Percentiles rank a stretch among this genome's conserved stretches.
phyloP scores from a whole-genome alignment of 305 asterid genomes.

The Coffea humblotiana region DNA sequence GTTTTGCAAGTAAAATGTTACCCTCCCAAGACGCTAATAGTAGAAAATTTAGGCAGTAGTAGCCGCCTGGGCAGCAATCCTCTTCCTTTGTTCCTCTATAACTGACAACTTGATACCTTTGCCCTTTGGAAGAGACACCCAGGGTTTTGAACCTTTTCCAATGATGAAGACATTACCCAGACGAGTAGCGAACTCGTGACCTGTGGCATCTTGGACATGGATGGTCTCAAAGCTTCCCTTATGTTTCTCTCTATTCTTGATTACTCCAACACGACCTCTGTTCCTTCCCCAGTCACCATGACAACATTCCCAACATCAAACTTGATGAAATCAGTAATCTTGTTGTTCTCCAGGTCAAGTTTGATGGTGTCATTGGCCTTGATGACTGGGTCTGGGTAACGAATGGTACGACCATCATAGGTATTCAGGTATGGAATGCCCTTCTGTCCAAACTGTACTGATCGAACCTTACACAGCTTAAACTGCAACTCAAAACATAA shows the following conservation, averaged over 20 bases:
- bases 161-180: conserved; percentile 60
- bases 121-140: conserved; percentile 71
- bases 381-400: conserved; percentile 68
- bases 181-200: conserved; percentile 69
- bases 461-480: conserved; percentile 68
- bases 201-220: conserved; percentile 60
- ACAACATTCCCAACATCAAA: conserved; percentile 72
- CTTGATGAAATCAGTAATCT: conserved; percentile 59
- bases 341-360: conserved; percentile 53
- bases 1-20: neutral
- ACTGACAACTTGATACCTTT: conserved; percentile 64
- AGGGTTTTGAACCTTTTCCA: conserved; percentile 68
- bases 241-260: conserved; percentile 67
- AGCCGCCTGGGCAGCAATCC: conserved; percentile 52
- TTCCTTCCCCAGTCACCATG: conserved; percentile 83
- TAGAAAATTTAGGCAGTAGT: conserved; percentile 35
- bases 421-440: conserved; percentile 67
- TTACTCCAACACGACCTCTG: conserved; percentile 64
- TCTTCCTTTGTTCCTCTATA: conserved; percentile 65
- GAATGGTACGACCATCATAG: conserved; percentile 67
- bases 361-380: conserved; percentile 69
- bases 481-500: conserved; percentile 35
- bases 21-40: neutral
- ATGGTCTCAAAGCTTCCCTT: conserved; percentile 66
- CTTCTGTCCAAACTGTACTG: conserved; percentile 61